Evolutionary conservation across 2,329 filamentous ascomycete species (phyloP).

Genomic region (Dactylella cylindrospora): DNA sequence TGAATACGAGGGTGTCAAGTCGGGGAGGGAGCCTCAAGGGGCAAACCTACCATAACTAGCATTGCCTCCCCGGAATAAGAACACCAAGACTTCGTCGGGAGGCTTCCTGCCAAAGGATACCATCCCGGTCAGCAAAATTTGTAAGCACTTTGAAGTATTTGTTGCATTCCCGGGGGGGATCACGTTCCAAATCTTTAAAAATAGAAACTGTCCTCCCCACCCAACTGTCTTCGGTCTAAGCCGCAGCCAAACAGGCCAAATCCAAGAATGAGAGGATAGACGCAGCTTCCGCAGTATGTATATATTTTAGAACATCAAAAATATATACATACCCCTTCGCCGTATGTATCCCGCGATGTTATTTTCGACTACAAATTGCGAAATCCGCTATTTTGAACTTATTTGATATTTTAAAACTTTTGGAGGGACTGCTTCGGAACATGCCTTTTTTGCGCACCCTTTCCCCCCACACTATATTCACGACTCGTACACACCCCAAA

Average conservation of each 20-base stretch:
- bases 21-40: no score
- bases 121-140: constrained; percentile 41
- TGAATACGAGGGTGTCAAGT: neutral
- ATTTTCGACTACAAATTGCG: constrained; percentile 41
- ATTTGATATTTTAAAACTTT: no score
- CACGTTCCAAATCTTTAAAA: constrained; percentile 22
- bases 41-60: no score
- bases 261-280: constrained; percentile 32
- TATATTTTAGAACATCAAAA: no score
- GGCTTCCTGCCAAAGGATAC: constrained; percentile 13
- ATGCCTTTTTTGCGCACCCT: no score
- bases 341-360: constrained; percentile 3
- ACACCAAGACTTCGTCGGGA: no score
- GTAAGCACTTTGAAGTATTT: constrained; percentile 41
- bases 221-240: constrained; percentile 25
- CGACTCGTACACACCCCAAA: no score
- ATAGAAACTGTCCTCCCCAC: constrained; percentile 34
- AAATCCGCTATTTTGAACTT: no score
- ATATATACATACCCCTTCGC: no score
- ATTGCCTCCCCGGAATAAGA: no score
- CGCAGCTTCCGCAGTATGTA: constrained; percentile 14
- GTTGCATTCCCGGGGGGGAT: constrained; percentile 23
- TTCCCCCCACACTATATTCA: no score
- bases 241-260: constrained; percentile 34
- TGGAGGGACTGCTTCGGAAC: no score